These are phyloP conservation scores for Colletotrichum zoysiae DNA, from an alignment of 2,329 filamentous ascomycete species.

Conservation along the genomic window DNA sequence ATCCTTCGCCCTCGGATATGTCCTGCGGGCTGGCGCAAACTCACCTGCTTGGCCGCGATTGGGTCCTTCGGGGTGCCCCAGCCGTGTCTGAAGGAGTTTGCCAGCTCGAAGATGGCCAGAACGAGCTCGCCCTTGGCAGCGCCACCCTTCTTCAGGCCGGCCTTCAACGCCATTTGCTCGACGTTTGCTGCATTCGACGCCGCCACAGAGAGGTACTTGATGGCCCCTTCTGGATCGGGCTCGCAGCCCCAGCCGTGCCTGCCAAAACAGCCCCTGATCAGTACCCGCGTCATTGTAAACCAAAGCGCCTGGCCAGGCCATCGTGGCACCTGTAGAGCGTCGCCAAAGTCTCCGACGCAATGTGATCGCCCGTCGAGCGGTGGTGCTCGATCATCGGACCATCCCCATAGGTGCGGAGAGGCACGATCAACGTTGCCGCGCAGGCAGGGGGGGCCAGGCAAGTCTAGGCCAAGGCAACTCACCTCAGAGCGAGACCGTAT, in stretches of 20 bases:
- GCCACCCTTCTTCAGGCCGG: constrained; percentile 92
- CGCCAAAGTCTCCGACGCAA: constrained; percentile 6
- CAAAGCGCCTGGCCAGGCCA: constrained; percentile 2
- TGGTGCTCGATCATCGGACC: constrained; percentile 2
- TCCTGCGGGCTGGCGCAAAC: constrained; percentile 45
- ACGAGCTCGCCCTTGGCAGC: constrained; percentile 96
- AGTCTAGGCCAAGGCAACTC: constrained; percentile 50
- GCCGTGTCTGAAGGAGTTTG: constrained; percentile 91
- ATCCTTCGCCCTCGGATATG: not conserved
- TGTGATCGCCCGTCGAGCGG: constrained; percentile 20
- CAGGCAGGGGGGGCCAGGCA: constrained; percentile 21
- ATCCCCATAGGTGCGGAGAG: not conserved
- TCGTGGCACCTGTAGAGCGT: constrained; percentile 11
- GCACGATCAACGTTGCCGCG: constrained; percentile 20
- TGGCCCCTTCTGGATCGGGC: constrained; percentile 77
- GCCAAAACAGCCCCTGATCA: constrained; percentile 40
- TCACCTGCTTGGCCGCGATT: constrained; percentile 80
- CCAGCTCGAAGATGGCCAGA: constrained; percentile 94
- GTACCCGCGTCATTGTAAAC: constrained; percentile 17
- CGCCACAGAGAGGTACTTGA: constrained; percentile 87
- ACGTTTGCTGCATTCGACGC: constrained; percentile 91
- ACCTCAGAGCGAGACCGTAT: constrained; percentile 92
- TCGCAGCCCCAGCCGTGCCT: constrained; percentile 95
- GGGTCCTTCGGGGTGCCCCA: constrained; percentile 93
- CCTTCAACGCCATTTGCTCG: constrained; percentile 85